Base-by-base conservation (phyloP, 2,329 filamentous ascomycete genomes). In the Plectosphaerella cucumerina region DNA sequence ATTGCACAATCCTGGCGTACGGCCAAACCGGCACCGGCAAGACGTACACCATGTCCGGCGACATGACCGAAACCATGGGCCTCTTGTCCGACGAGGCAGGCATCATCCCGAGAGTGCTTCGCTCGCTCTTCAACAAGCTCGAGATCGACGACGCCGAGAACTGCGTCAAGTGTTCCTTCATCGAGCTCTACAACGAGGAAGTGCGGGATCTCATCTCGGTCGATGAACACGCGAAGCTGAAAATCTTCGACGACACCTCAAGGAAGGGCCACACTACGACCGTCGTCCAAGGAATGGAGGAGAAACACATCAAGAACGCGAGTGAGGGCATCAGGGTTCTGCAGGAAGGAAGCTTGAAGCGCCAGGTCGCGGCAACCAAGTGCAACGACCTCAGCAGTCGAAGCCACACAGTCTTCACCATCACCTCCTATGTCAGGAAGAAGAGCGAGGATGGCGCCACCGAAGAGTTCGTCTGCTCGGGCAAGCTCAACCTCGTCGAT, bases 281-380 rank as follows among this genome's bases (percentile, higher is more conserved):
- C 1, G 71, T 97, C 50, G 93, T 99, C 2, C 94, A 99, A 67
- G 94, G 94, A 4, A 96, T 99, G 90, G 95, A 97, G 67, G 94
- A 99, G 70, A 87, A 88, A 6, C 89, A 96, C 66, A 96, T 99
- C 62, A 89, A 89, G 64, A 88, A 77, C 56, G 92, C 94, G 0
- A 78, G 82, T 12, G 87, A 91, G 47, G 94, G 94, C 54, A 92
- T 99, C 69, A 88, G 89, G 69, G 79, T 97, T 55, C 81, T 99
- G 44, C 90, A 94, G 60, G 81, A 87, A 56, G 95, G 94, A 55
- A 97, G 91, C 68, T 80, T 94, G 71, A 96, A 92, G 70, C 87
- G 94, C 47, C 94, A 99, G 69, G 94, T 99, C n/a, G 95, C 94
- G 6, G 91, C 95, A 4, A 99, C 94, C n/a, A 97, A 97, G 70